These are phyloP conservation scores for Pseudomassariella vexata DNA, from an alignment of 2,329 filamentous ascomycete genomes.

Conservation along the genomic window DNA sequence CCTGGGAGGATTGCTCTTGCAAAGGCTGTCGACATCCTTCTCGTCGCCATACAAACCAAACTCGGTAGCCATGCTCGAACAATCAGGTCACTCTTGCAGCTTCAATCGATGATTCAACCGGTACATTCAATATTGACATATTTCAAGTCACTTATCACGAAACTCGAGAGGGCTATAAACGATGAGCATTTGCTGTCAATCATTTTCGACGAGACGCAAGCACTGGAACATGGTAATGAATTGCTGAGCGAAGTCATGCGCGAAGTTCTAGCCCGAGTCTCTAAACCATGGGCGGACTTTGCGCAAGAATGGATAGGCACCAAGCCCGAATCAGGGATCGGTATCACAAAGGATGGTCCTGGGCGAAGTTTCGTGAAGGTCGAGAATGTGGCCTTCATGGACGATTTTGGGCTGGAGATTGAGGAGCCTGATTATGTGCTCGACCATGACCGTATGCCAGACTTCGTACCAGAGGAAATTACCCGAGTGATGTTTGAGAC, in stretches of 20 bases:
- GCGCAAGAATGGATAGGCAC: conserved; percentile 73
- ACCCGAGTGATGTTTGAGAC: conserved; percentile 71
- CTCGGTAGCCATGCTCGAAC: conserved; percentile 36
- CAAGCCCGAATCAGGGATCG: conserved; percentile 48
- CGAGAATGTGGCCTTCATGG: conserved; percentile 45
- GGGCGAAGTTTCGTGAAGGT: conserved; percentile 57
- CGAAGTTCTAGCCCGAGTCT: conserved; percentile 59
- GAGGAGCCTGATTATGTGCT: conserved; percentile 58
- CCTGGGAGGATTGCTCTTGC: conserved; percentile 47
- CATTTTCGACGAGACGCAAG: conserved; percentile 56
- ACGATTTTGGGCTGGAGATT: conserved; percentile 53
- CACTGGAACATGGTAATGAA: conserved; percentile 57
- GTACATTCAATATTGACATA: conserved; percentile 43
- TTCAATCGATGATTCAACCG: conserved; percentile 44
- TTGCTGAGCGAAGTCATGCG: conserved; percentile 60
- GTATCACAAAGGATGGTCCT: conserved; percentile 42
- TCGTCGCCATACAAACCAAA: conserved; percentile 43
- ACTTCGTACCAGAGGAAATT: conserved; percentile 66
- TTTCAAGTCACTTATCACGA: conserved; percentile 44
- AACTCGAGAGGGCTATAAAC: conserved; percentile 34
- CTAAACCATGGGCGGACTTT: conserved; percentile 60
- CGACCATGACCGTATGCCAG: conserved; percentile 60
- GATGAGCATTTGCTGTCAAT: conserved; percentile 59
- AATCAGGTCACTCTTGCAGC: conserved; percentile 44
- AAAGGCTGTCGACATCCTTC: conserved; percentile 40